These are phyloP conservation scores for Symbiodinium pilosum DNA, from an alignment of 73 alveolate genomes.

Conservation along the genomic window DNA sequence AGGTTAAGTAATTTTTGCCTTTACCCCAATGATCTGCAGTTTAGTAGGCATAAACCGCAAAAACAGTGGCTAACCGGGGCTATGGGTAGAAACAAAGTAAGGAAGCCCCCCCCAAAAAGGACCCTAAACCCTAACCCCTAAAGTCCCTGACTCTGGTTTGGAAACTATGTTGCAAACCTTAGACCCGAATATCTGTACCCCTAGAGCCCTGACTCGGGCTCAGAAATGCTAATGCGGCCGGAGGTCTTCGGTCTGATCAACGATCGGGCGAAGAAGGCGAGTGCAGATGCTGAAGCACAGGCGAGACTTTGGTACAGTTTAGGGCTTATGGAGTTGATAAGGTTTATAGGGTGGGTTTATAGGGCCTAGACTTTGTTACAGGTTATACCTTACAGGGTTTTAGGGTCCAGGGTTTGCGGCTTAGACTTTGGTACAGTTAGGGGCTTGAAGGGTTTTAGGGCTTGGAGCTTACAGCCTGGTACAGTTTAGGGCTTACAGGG, in stretches of 20 bases:
- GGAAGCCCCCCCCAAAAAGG: too few species aligned
- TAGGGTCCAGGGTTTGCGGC: neutral
- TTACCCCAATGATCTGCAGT: too few species aligned
- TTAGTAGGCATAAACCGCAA: too few species aligned
- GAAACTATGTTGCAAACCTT: too few species aligned
- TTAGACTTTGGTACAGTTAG: neutral
- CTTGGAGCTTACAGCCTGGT: neutral
- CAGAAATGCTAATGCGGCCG: neutral
- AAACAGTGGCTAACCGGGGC: too few species aligned
- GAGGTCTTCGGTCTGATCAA: conserved; percentile 75
- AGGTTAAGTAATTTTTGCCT: too few species aligned
- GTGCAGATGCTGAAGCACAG: conserved; percentile 79
- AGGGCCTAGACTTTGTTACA: neutral
- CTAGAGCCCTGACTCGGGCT: neutral
- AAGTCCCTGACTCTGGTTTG: too few species aligned
- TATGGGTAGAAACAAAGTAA: too few species aligned
- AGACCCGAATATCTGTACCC: neutral
- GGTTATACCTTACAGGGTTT: too few species aligned
- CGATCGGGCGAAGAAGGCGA: conserved; percentile 85
- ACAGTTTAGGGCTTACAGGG: too few species aligned
- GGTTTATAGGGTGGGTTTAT: neutral
- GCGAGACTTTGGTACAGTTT: neutral
- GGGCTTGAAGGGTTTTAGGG: neutral
- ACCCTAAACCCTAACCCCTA: neutral
- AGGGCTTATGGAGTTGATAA: neutral